A percentile compares a stretch with the other conserved stretches of the same genome.
Conservation (phyloP, 2,329 filamentous ascomycete genomes). For the Clarireedia hainanense region DNA sequence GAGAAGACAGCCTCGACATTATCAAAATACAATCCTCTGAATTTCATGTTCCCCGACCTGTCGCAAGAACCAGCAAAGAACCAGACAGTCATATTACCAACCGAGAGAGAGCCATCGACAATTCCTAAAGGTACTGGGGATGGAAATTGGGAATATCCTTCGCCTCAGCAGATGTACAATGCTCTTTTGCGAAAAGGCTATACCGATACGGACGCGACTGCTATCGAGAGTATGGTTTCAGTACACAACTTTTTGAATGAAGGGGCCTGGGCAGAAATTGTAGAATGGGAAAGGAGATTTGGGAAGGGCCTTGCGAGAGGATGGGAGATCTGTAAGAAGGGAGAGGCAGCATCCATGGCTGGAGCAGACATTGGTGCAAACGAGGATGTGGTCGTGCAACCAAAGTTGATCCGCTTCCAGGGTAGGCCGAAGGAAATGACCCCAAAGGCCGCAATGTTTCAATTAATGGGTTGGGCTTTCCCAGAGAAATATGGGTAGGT, state of each 20-base stretch:
- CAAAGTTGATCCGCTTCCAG: slow-evolving; percentile 78
- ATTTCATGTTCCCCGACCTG: slow-evolving; percentile 89
- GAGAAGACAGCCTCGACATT: slow-evolving; percentile 40
- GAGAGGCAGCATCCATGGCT: slow-evolving; percentile 55
- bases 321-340: slow-evolving; percentile 65
- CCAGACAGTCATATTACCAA: slow-evolving; percentile 68
- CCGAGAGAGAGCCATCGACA: slow-evolving; percentile 74
- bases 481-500: slow-evolving; percentile 70
- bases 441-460: slow-evolving; percentile 80
- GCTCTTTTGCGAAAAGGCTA: slow-evolving; percentile 93
- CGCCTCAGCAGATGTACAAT: slow-evolving; percentile 99
- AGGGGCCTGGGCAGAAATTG: slow-evolving; percentile 91
- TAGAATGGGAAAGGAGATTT: slow-evolving; percentile 88
- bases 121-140: slow-evolving; percentile 79
- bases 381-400: slow-evolving; percentile 48
- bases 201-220: slow-evolving; percentile 85
- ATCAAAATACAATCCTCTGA: slow-evolving; percentile 69
- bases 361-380: slow-evolving; percentile 39
- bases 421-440: slow-evolving; percentile 84
- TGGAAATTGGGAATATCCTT: slow-evolving; percentile 94
- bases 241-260: slow-evolving; percentile 98
- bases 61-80: slow-evolving; percentile 70
- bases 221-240: slow-evolving; percentile 93
- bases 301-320: slow-evolving; percentile 62
- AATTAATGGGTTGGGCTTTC: slow-evolving; percentile 70